Evolutionary conservation across 768 basidiomycete genomes (phyloP), one percentile per base, ranked within the genome.

Genomic region (Strobilomyces echinocephalus): DNA sequence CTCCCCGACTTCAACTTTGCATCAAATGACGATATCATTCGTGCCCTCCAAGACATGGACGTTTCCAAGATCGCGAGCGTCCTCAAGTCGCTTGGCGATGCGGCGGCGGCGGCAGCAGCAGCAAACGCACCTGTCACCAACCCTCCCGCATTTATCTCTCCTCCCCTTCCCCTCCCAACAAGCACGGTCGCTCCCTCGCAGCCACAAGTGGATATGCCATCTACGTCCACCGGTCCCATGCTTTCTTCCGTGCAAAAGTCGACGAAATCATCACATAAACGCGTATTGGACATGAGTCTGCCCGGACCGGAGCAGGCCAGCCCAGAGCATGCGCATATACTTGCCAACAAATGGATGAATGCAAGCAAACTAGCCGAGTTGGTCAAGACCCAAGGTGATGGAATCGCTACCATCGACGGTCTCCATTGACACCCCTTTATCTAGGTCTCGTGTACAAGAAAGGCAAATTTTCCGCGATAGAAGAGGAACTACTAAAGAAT

Each of bases 361-460:
- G 76, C 87, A 6, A 72, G 70, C 11, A 87, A 89, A 67, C 70
- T 92, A 21, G 76, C 81, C 5, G 83, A 88, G 58, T 72, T 91
- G 59, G 87, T 83, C 14, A 77, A 76, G 65, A 80, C 76, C 24
- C 78, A 88, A 74, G 89, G 90, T 87, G 46, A 41, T 60, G 45
- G 14, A 42, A 21, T 31, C 45, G 33, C 26, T 20, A 15, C 34
- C 36, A 24, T 12, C 36, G 33, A 31, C 20, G 20, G 26, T 48
- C 35, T 30, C 51, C 44, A 14, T 55, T 57, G 50, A 42, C 24
- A 36, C 52, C 41, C 26, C 2, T 24, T 38, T 36, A 42, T 55
- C 21, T 53, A 91, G 89, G 88, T 31, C 79, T 92, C n/a, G 79
- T 88, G 3, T 91, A 89, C 68, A 91, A 86, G 72, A 91, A 91